Evolutionary conservation across 1,284 basidiomycete species (phyloP).

Genomic region (Singerocomus rubriflavus): DNA sequence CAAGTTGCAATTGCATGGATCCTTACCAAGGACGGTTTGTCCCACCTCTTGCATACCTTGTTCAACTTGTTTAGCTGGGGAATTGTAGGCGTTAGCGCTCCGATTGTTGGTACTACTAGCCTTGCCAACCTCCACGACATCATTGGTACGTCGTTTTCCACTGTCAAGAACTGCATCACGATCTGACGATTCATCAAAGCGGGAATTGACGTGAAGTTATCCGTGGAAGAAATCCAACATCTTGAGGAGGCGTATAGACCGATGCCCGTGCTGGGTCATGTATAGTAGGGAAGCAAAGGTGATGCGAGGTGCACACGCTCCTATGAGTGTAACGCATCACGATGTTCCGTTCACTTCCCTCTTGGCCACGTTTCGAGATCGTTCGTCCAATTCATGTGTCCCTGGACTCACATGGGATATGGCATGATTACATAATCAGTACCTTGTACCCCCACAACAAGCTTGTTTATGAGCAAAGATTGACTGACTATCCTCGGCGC

Average conservation of each 20-base stretch:
- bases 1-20: slow-evolving; percentile 52
- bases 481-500: slow-evolving; percentile 2
- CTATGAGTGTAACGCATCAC: neutral
- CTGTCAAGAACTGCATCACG: neutral
- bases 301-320: neutral
- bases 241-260: slow-evolving; percentile 46
- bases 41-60: neutral
- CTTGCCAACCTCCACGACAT: slow-evolving; percentile 45
- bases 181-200: slow-evolving; percentile 21
- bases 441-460: neutral
- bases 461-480: slow-evolving; percentile 13
- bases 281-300: slow-evolving; percentile 3
- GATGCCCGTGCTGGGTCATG: slow-evolving; percentile 35
- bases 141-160: slow-evolving; percentile 31
- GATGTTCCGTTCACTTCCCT: neutral
- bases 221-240: slow-evolving; percentile 45
- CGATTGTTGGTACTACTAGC: slow-evolving; percentile 47
- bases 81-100: slow-evolving; percentile 38
- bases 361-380: neutral
- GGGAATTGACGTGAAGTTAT: slow-evolving; percentile 38
- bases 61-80: neutral
- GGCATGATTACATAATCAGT: slow-evolving; percentile 13
- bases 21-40: slow-evolving; percentile 36
- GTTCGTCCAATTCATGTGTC: neutral
- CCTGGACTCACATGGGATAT: neutral